Conservation (phyloP, 2,329 filamentous ascomycete genomes). For the Penicillium sumatraense region DNA sequence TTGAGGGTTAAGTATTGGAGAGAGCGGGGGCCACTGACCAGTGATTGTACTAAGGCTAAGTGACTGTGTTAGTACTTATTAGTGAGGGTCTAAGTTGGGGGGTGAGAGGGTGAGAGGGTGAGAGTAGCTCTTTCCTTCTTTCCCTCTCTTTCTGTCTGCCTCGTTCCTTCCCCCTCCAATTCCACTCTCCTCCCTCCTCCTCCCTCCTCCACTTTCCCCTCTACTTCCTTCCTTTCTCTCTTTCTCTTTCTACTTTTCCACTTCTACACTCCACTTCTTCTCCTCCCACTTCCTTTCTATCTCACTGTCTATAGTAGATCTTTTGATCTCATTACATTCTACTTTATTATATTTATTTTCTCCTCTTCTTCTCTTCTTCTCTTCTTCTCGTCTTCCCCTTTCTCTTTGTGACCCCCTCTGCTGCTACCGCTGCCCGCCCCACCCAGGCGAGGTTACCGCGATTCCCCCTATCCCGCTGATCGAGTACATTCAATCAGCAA, state of each 20-base stretch:
- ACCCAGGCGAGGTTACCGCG: conserved; percentile 24
- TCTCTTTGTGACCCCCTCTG: background rate
- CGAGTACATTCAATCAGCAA: too few species aligned
- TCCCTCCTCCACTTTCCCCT: conserved; percentile 10
- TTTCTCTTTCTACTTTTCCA: conserved; percentile 9
- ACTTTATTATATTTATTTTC: background rate
- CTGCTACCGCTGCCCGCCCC: conserved; percentile 17
- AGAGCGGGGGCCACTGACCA: too few species aligned
- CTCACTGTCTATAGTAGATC: background rate
- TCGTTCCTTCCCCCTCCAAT: conserved; percentile 10
- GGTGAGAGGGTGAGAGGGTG: too few species aligned
- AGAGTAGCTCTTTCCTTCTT: conserved; percentile 3
- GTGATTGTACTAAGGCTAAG: too few species aligned
- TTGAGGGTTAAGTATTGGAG: too few species aligned
- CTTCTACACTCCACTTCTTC: background rate
- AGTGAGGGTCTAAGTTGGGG: too few species aligned
- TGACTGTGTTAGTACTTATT: too few species aligned
- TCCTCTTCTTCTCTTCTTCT: background rate
- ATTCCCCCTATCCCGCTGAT: background rate
- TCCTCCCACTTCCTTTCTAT: background rate
- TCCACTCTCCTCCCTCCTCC: conserved; percentile 13
- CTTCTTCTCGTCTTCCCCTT: background rate
- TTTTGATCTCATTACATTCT: too few species aligned
- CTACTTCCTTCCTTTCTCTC: conserved; percentile 19
- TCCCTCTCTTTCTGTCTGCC: conserved; percentile 2